Base-by-base conservation (phyloP, 257 asterid genomes). In the Ilex asprella region DNA sequence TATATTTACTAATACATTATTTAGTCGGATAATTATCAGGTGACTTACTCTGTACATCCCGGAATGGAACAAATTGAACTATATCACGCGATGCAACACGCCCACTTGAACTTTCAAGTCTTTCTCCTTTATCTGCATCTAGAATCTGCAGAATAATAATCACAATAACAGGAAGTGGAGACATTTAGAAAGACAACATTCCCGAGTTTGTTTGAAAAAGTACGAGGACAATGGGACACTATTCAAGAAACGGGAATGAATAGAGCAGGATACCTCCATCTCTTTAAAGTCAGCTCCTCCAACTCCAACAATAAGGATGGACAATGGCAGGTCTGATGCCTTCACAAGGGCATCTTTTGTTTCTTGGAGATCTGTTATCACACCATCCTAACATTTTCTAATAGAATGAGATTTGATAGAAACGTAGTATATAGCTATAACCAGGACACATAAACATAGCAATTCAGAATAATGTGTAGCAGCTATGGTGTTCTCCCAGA, bases 261-360 rank as follows among this genome's bases (percentile, higher is more conserved):
- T 16, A 62, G 47, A 61, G 60, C 43, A 56, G 61, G 9, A 49
- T 73, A 93, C 99, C 95, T 93, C 99, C 99, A 93, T 93, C 79
- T 93, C 97, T 66, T 86, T 85, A 60, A 82, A 93, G 76, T 93
- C 99, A 12, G 99, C 99, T 66, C 99, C 99, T 71, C 99, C 99
- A 60, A 93, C 99, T 61, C 97, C 99, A 55, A 93, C 91, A 56
- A 87, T 93, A 12, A 93, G 87, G 70, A 93, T 86, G 67, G 99
- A 93, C 81, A 93, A 65, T 54, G 99, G 97, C 69, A 93, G 75
- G 82, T 93, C 99, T 11, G 99, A 91, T 41, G 97, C 99, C 81
- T 73, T 79, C 70, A 93, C 96, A 4, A 93, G 70, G 16, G 97
- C 96, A 51, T 93, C 96, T 80, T 84, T 93, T 29, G 99, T 93